phyloP scores from a whole-genome alignment of 371 early-diverging fungal species.

The Mucor circinelloides region DNA sequence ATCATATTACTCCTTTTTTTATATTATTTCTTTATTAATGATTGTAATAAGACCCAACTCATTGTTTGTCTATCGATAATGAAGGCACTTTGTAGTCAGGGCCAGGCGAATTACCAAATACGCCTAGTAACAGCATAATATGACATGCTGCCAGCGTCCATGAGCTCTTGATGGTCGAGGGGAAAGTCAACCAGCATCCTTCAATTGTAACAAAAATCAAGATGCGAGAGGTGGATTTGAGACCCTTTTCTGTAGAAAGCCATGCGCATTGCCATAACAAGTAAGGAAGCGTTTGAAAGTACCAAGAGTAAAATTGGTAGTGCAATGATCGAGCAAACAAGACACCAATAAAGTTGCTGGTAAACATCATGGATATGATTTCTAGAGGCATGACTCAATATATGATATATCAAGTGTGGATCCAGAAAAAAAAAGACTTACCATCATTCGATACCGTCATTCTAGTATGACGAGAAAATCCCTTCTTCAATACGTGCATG shows the following conservation, averaged over 20 bases:
- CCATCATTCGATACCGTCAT: conserved; percentile 38
- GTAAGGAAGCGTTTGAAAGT: conserved; percentile 83
- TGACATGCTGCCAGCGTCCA: conserved; percentile 44
- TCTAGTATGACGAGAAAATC: conserved; percentile 31
- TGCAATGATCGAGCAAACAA: conserved; percentile 88
- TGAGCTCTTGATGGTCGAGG: conserved; percentile 44
- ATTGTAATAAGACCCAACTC: neutral
- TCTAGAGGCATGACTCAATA: conserved; percentile 37
- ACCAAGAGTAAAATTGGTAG: conserved; percentile 97
- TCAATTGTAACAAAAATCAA: conserved; percentile 47
- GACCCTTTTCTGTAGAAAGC: neutral
- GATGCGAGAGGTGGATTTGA: conserved; percentile 20
- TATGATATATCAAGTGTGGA: conserved; percentile 10
- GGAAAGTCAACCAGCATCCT: conserved; percentile 52
- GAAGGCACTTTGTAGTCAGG: conserved; percentile 9
- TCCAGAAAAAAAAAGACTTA: conserved; percentile 20
- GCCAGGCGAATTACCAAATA: conserved; percentile 22
- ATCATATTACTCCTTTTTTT: conserved; percentile 4
- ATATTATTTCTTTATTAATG: neutral
- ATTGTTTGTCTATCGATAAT: neutral
- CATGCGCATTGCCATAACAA: conserved; percentile 62
- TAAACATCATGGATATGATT: conserved; percentile 72
- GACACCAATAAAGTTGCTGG: conserved; percentile 87
- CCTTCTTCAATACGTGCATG: conserved; percentile 41
- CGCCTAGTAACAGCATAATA: conserved; percentile 31